phyloP scores from a whole-genome alignment of 441 rosid species.

The Raphanus hybrid region DNA sequence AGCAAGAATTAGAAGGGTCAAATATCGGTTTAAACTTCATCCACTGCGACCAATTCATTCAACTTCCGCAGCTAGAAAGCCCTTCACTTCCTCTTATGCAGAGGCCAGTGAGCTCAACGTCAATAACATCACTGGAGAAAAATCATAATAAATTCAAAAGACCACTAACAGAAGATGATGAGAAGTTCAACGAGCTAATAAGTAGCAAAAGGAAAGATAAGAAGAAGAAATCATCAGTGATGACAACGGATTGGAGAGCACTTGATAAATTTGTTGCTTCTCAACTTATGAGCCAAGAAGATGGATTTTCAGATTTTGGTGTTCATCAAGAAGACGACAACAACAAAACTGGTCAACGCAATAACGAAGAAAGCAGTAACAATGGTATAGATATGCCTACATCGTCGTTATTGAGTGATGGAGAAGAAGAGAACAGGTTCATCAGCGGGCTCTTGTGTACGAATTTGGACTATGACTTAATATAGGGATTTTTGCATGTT shows the following conservation, averaged over 20 bases:
- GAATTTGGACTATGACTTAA: too few relatives aligned
- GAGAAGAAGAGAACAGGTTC: too few relatives aligned
- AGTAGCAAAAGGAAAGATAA: constrained; percentile 28
- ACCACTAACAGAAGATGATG: constrained; percentile 38
- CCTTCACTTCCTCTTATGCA: constrained; percentile 67
- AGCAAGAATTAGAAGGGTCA: constrained; percentile 67
- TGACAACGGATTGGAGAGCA: constrained; percentile 87
- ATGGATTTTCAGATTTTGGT: too few relatives aligned
- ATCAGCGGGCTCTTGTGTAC: too few relatives aligned
- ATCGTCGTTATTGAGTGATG: too few relatives aligned
- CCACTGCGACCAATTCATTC: constrained; percentile 58
- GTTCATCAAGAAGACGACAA: too few relatives aligned
- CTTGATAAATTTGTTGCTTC: constrained; percentile 93
- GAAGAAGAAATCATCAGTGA: constrained; percentile 36
- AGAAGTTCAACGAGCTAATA: constrained; percentile 24
- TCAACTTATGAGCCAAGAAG: constrained; percentile 72
- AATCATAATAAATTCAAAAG: constrained; percentile 34
- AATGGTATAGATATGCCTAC: too few relatives aligned
- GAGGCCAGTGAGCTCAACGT: constrained; percentile 51
- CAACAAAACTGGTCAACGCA: too few relatives aligned
- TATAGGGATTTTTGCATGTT: too few relatives aligned
- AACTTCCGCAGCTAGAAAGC: constrained; percentile 81
- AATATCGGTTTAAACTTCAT: constrained; percentile 56
- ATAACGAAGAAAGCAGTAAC: too few relatives aligned
- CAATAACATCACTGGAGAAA: constrained; percentile 34